Conservation (phyloP, 768 basidiomycete genomes). For the Mycena olivaceomarginata region DNA sequence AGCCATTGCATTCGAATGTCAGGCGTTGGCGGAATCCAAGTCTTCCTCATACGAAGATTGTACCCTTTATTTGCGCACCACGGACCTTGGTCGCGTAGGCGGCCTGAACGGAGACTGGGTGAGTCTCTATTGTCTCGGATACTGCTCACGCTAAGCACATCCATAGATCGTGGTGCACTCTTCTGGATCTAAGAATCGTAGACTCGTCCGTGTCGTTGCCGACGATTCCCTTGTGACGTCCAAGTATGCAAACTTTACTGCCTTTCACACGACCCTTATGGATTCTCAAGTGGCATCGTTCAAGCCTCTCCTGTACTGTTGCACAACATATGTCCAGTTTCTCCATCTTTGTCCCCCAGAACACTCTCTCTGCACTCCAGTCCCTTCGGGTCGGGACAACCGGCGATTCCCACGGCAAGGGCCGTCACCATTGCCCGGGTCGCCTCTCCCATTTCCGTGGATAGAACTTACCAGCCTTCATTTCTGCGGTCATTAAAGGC, state of each 20-base stretch:
- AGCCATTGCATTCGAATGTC: slow-evolving; percentile 44
- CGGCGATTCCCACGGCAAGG: slow-evolving; percentile 80
- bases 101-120: slow-evolving; percentile 89
- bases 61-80: slow-evolving; percentile 77
- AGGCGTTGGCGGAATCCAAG: slow-evolving; percentile 56
- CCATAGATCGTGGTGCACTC: slow-evolving; percentile 71
- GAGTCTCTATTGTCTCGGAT: slow-evolving; percentile 40
- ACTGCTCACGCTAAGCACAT: slow-evolving; percentile 34
- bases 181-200: slow-evolving; percentile 56
- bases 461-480: slow-evolving; percentile 76
- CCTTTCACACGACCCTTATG: slow-evolving; percentile 20
- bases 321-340: slow-evolving; percentile 67
- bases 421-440: slow-evolving; percentile 88
- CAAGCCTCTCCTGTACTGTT: slow-evolving; percentile 71
- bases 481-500: slow-evolving; percentile 77
- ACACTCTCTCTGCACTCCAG: slow-evolving; percentile 67
- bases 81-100: slow-evolving; percentile 81
- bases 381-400: slow-evolving; percentile 76
- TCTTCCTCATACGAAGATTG: slow-evolving; percentile 66
- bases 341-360: slow-evolving; percentile 38
- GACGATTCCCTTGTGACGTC: slow-evolving; percentile 64
- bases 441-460: slow-evolving; percentile 82
- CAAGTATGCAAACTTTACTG: slow-evolving; percentile 55
- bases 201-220: slow-evolving; percentile 77
- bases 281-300: slow-evolving; percentile 59